Base-by-base conservation (phyloP, 2,329 filamentous ascomycete genomes). In the Colletotrichum gloeosporioides region DNA sequence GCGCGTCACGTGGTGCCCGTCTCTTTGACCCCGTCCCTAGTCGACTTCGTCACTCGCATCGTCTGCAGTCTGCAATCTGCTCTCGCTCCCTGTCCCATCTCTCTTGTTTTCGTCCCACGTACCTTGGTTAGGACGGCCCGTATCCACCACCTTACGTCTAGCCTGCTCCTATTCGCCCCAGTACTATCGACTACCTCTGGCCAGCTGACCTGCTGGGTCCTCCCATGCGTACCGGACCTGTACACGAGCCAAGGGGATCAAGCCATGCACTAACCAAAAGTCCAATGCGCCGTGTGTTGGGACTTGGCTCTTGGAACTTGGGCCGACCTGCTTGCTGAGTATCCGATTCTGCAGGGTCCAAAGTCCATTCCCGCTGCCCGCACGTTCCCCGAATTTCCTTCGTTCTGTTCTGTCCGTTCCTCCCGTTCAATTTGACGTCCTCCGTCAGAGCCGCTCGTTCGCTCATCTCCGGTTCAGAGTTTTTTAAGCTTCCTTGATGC, bases 281-380 rank as follows among this genome's bases (percentile, higher is more conserved):
- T 53, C 62, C 53, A 72, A 66, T 62, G 59, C 59, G 68, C 27
- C n/a, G 57, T 32, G 44, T 18, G n/a, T n/a, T 61, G 57, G 16
- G 27, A 61, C 16, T 31, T 63, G 59, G 15, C 29, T 34, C 59
- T 63, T 63, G 31, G 29, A 29, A 44, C 53, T 25, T 66, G 44
- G 65, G 29, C 67, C 61, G 53, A 59, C 66, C 75, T 71, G 66
- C 61, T 72, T 71, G 66, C 61, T 72, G 73, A 76, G 63, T 64
- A 57, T 66, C 68, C 76, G 49, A 77, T 77, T 67, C 76, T 77
- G 73, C 76, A 76, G 76, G 76, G 76, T 73, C 76, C 76, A 76
- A 61, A 61, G 65, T 61, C 59, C 68, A 70, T 70, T 62, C 68
- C n/a, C 68, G 44, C 57, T 34, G 55, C 36, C 71, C 63, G 69